These are phyloP conservation scores for Bremia lactucae DNA, from an alignment of 352 stramenopile species.

Conservation along the genomic window DNA sequence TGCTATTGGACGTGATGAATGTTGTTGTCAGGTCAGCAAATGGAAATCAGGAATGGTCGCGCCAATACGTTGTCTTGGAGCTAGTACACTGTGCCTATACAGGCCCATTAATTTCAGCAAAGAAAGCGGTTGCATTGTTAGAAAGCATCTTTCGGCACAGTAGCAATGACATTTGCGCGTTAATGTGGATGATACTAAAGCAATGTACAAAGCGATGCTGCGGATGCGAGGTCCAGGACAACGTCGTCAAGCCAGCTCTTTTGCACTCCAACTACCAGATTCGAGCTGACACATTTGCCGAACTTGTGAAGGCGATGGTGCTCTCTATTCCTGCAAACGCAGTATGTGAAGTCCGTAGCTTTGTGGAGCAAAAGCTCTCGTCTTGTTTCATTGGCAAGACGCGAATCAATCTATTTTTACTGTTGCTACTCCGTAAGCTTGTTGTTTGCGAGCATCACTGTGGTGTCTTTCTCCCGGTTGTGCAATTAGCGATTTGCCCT, in stretches of 20 bases:
- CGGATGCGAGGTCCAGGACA: slow-evolving; percentile 21
- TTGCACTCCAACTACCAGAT: slow-evolving; percentile 12
- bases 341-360: slow-evolving; percentile 22
- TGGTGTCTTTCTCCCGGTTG: slow-evolving; percentile 17
- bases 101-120: slow-evolving; percentile 7
- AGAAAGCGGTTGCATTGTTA: slow-evolving; percentile 21
- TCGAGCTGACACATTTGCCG: slow-evolving; percentile 28
- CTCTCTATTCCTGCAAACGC: slow-evolving; percentile 4
- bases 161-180: slow-evolving; percentile 3
- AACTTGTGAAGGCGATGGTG: slow-evolving; percentile 38
- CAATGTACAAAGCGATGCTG: slow-evolving; percentile 53
- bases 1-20: slow-evolving; percentile 32
- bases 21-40: slow-evolving; percentile 11
- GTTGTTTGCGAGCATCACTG: slow-evolving; percentile 19
- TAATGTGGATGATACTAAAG: slow-evolving; percentile 43
- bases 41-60: slow-evolving; percentile 23
- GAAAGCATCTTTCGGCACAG: slow-evolving; percentile 22
- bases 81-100: slow-evolving; percentile 34
- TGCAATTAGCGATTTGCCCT: slow-evolving; percentile 35
- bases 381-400: slow-evolving; percentile 29
- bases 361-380: slow-evolving; percentile 36
- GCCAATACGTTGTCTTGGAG: slow-evolving; percentile 36
- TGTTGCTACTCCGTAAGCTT: slow-evolving; percentile 43
- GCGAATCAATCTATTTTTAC: slow-evolving; percentile 41
- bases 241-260: neutral